These are phyloP conservation scores for Berberis thunbergii DNA, from an alignment of 164 flowering plant species.

Conservation along the genomic window DNA sequence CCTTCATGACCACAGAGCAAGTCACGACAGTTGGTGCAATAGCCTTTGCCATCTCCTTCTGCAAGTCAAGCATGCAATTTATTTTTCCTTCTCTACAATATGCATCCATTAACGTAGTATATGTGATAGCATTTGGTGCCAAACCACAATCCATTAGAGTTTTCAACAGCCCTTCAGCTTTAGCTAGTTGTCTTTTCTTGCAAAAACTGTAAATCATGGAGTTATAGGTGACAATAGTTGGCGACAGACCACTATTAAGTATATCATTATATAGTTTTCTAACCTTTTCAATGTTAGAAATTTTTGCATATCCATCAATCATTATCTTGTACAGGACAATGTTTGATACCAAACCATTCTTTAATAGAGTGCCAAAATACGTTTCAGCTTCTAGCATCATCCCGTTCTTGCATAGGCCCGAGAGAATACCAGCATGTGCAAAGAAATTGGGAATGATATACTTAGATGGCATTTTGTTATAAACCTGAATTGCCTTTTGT, in stretches of 20 bases:
- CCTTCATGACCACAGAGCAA: conserved; percentile 56
- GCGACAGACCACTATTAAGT: conserved; percentile 34
- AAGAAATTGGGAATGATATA: conserved; percentile 35
- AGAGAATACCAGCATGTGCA: conserved; percentile 36
- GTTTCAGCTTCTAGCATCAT: conserved; percentile 44
- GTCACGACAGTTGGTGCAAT: conserved; percentile 50
- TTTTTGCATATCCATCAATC: conserved; percentile 64
- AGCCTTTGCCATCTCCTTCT: conserved; percentile 39
- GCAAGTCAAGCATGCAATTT: conserved; percentile 25
- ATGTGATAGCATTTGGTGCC: conserved; percentile 50
- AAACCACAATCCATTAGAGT: conserved; percentile 29
- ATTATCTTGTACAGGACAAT: conserved; percentile 55
- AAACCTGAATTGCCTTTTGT: conserved; percentile 35
- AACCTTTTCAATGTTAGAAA: conserved; percentile 39
- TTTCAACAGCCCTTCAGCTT: conserved; percentile 36
- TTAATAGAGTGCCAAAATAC: conserved; percentile 34
- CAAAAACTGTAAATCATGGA: conserved; percentile 67
- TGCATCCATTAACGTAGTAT: conserved; percentile 67
- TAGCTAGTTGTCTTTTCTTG: conserved; percentile 28
- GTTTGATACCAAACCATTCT: conserved; percentile 13
- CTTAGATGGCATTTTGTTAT: conserved; percentile 35
- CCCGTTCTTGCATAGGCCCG: conserved; percentile 42
- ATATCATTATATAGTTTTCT: conserved; percentile 29
- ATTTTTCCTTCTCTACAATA: conserved; percentile 38
- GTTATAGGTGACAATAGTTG: conserved; percentile 65